Evolutionary conservation across 2,329 filamentous ascomycete species (phyloP).

Genomic region (Trichoderma citrinoviride): DNA sequence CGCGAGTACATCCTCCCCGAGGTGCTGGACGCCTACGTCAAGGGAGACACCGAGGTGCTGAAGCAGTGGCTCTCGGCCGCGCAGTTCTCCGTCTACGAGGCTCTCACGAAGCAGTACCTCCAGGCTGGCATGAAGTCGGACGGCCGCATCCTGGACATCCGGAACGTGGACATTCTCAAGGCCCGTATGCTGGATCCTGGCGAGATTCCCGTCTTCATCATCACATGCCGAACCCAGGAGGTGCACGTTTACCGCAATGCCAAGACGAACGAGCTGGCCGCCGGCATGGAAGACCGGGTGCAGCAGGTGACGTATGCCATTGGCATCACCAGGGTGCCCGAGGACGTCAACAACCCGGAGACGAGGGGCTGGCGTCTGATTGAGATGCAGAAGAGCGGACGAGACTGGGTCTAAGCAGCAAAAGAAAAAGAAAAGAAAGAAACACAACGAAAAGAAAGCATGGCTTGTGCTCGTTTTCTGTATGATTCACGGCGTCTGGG

Average conservation of each 20-base stretch:
- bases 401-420: conserved; percentile 66
- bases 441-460: neutral
- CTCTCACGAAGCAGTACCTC: conserved; percentile 94
- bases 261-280: conserved; percentile 84
- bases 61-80: conserved; percentile 96
- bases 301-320: conserved; percentile 98
- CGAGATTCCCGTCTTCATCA: conserved; percentile 92
- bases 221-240: conserved; percentile 94
- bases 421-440: neutral
- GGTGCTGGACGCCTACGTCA: conserved; percentile 96
- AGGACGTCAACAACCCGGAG: conserved; percentile 96
- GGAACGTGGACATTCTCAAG: conserved; percentile 83
- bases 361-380: conserved; percentile 96
- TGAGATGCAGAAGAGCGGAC: conserved; percentile 96
- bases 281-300: conserved; percentile 98
- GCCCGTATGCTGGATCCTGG: conserved; percentile 80
- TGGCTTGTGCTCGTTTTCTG: conserved; percentile 15
- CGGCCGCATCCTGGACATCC: conserved; percentile 90
- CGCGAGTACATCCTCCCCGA: conserved; percentile 97
- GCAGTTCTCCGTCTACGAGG: conserved; percentile 94
- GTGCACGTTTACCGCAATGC: conserved; percentile 94
- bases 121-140: conserved; percentile 91
- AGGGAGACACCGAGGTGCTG: conserved; percentile 85
- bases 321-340: conserved; percentile 86
- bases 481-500: conserved; percentile 25